Percentiles rank a stretch among this genome's conserved stretches.
phyloP scores from a whole-genome alignment of 2,329 filamentous ascomycete species.

The Diplodia seriata region DNA sequence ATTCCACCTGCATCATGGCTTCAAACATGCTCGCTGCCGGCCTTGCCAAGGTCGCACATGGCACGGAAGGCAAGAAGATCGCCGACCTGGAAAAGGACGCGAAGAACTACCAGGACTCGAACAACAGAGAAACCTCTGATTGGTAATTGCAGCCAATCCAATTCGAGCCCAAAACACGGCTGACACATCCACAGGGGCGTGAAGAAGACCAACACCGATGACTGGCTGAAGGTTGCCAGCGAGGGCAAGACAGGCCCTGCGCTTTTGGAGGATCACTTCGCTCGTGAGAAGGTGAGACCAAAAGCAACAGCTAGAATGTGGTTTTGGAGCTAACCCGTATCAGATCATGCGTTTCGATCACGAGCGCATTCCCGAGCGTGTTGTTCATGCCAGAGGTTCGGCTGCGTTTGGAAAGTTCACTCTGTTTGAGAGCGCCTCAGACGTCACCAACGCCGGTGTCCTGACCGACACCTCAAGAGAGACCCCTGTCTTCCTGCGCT shows the following conservation, averaged over 20 bases:
- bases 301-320: slow-evolving; percentile 7
- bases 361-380: slow-evolving; percentile 71
- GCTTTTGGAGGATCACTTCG: slow-evolving; percentile 75
- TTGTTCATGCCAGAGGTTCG: slow-evolving; percentile 70
- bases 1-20: slow-evolving; percentile 38
- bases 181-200: slow-evolving; percentile 69
- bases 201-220: slow-evolving; percentile 74
- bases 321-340: neutral
- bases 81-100: slow-evolving; percentile 66
- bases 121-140: slow-evolving; percentile 74
- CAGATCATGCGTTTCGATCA: slow-evolving; percentile 80
- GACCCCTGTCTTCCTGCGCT: slow-evolving; percentile 73
- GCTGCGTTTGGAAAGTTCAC: slow-evolving; percentile 73
- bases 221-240: slow-evolving; percentile 73
- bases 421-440: slow-evolving; percentile 66
- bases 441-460: slow-evolving; percentile 69
- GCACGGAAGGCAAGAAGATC: slow-evolving; percentile 59
- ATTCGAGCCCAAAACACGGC: slow-evolving; percentile 37
- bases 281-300: slow-evolving; percentile 70
- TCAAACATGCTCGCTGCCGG: slow-evolving; percentile 42
- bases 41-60: slow-evolving; percentile 43
- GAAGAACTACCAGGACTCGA: slow-evolving; percentile 61
- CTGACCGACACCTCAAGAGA: slow-evolving; percentile 71
- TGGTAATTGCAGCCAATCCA: slow-evolving; percentile 41
- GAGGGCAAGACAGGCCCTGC: slow-evolving; percentile 70